Evolutionary conservation across 768 basidiomycete species (phyloP), one percentile per base, ranked within the genome.

Genomic region (Lyophyllum shimeji): DNA sequence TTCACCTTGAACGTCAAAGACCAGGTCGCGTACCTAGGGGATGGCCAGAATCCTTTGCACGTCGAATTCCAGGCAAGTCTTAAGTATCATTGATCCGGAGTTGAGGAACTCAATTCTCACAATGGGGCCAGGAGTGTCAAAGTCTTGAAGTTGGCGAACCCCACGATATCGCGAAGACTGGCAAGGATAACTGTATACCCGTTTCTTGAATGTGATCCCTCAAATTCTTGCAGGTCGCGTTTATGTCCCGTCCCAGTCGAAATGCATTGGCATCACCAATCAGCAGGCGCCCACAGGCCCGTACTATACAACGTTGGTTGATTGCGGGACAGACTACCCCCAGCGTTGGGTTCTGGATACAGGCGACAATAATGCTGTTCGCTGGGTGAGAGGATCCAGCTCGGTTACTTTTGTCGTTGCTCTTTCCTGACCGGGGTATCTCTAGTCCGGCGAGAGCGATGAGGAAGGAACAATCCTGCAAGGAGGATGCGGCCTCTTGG

Each of bases 401-500:
- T 13, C 25, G n/a, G 5, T 4, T 15, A 40, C 5, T 40, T 2
- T 2, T n/a, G 9, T 39, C 12, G 37, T 12, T 40, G 17, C 40
- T 39, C 3, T 24, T 6, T 23, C 18, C 20, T 46, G 9, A 25
- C 18, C 5, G 18, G 33, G 40, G 46, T 25, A 24, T 34, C 48
- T n/a, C 29, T 23, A 55, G 53, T 37, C 18, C 17, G 53, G 55
- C n/a, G 25, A 50, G 33, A 60, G 54, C 31, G 59, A 56, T 45
- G 55, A 60, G 33, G 59, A 60, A 24, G 59, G 55, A n/a, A 56
- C 52, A 1, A 46, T 56, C 27, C 53, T 56, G 15, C 59, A 60
- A 31, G 55, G 59, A 17, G 59, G 59, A 33, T 60, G 59, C 45
- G 55, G 59, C 33, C 55, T 60, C 37, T 43, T 60, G 4, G 54